Base-by-base conservation (phyloP, 164 flowering plant species). In the Macadamia tetraphylla region DNA sequence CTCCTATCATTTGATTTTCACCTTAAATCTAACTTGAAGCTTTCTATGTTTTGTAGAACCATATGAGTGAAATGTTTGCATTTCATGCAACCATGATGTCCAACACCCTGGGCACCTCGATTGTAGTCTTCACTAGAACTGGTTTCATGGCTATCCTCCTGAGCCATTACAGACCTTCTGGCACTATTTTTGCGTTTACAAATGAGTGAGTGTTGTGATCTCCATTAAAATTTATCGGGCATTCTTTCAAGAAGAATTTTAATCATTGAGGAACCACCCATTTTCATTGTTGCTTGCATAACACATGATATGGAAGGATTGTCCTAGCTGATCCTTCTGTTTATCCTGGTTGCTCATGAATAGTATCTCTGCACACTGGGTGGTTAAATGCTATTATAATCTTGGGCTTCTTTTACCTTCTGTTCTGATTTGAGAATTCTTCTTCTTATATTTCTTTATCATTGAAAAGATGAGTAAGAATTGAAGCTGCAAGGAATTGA, bases 1-100 rank as follows among this genome's bases (percentile, higher is more conserved):
- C 64, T 51, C 29, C 11, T 31, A 5, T 11, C 32, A 29, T 46
- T 46, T 46, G 51, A 3, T 10, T n/a, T 49, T 49, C 58, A n/a
- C 52, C 48, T 10, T 51, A 30, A 69, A 18, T 66, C 69, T 78
- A n/a, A 76, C 70, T 32, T 30, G 31, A 49, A 61, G 35, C 67
- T 69, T 46, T 58, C 70, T 76, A 9, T 69, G 65, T 63, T 71
- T 46, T 82, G 84, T 75, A 94, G 98, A 94, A 92, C 75, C 96
- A 94, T 66, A 94, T 81, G 88, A 92, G 98, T 51, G 98, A 94
- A 79, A 90, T 94, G 97, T 94, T 94, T 81, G 98, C 99, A 14
- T 94, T 81, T 77, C 98, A 94, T 83, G 97, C 99, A 70, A 92
- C 98, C 60, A 88, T 85, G 90, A 94, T 94, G 97, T 87, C 99